phyloP scores from a whole-genome alignment of 75 land plant species.

The Pinus taeda region DNA sequence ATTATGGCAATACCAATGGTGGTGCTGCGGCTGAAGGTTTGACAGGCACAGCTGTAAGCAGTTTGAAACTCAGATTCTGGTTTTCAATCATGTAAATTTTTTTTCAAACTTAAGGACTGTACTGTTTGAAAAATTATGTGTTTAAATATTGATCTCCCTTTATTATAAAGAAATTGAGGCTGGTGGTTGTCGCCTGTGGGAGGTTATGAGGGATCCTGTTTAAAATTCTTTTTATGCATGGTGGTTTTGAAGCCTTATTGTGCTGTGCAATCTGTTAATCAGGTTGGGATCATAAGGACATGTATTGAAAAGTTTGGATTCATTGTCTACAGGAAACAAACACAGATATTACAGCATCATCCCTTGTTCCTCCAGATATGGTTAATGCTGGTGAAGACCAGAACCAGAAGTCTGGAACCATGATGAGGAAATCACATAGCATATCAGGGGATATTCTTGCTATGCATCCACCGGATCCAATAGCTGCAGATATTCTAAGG shows the following conservation, averaged over 20 bases:
- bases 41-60: constrained; percentile 4
- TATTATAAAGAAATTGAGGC: too few species aligned
- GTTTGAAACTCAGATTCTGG: not conserved
- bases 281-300: not conserved
- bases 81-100: not conserved
- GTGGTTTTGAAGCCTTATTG: not conserved
- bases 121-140: not conserved
- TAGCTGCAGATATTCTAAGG: constrained; percentile 96
- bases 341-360: constrained; percentile 14
- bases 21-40: not conserved
- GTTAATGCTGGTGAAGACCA: constrained; percentile 41
- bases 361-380: constrained; percentile 24
- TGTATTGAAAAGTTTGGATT: not conserved
- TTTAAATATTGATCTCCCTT: too few species aligned
- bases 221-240: not conserved
- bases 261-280: not conserved
- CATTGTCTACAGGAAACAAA: constrained; percentile 15
- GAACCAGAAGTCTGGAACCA: constrained; percentile 37
- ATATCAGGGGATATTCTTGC: constrained; percentile 93
- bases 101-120: constrained; percentile 4
- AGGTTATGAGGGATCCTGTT: not conserved
- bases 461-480: constrained; percentile 84
- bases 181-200: not conserved
- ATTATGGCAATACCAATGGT: constrained; percentile 1
- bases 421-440: constrained; percentile 78